These are phyloP conservation scores for Vachellia collinsii DNA, from an alignment of 306 rosid genomes.

Conservation along the genomic window DNA sequence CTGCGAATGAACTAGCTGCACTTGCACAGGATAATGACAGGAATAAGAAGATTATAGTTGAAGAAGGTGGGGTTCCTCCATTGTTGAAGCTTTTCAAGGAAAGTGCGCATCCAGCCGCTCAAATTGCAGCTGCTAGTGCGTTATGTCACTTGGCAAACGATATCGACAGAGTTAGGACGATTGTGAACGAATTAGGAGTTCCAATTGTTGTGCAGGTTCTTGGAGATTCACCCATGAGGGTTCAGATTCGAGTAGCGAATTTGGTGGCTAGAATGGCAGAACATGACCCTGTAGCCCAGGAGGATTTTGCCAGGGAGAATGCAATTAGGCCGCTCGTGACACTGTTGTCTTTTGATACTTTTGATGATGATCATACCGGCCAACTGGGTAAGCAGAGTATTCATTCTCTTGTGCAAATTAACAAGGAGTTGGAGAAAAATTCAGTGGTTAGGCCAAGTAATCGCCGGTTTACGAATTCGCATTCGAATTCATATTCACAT, in stretches of 20 bases:
- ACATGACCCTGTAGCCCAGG: conserved; percentile 63
- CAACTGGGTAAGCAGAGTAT: conserved; percentile 64
- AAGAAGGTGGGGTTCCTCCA: conserved; percentile 68
- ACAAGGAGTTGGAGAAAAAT: conserved; percentile 59
- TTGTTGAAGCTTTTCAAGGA: conserved; percentile 74
- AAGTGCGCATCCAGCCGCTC: conserved; percentile 51
- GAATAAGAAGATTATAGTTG: conserved; percentile 71
- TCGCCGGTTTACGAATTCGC: conserved; percentile 32
- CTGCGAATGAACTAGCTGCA: conserved; percentile 60
- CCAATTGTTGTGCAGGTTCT: conserved; percentile 64
- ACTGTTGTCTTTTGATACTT: conserved; percentile 58
- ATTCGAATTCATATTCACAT: conserved; percentile 40
- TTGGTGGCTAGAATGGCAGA: conserved; percentile 75
- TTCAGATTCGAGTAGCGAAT: conserved; percentile 56
- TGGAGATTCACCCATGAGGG: conserved; percentile 59
- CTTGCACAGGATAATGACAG: conserved; percentile 70
- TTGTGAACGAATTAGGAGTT: conserved; percentile 59
- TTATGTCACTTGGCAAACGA: conserved; percentile 56
- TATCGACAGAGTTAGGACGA: conserved; percentile 52
- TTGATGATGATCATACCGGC: conserved; percentile 46
- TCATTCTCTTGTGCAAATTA: conserved; percentile 60
- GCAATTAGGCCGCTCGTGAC: conserved; percentile 70
- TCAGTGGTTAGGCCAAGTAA: conserved; percentile 21
- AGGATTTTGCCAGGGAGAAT: conserved; percentile 73
- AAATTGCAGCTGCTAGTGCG: conserved; percentile 60